These are phyloP conservation scores for Yamadazyma triangularis DNA, from an alignment of 1,139 yeast genomes.

Conservation along the genomic window DNA sequence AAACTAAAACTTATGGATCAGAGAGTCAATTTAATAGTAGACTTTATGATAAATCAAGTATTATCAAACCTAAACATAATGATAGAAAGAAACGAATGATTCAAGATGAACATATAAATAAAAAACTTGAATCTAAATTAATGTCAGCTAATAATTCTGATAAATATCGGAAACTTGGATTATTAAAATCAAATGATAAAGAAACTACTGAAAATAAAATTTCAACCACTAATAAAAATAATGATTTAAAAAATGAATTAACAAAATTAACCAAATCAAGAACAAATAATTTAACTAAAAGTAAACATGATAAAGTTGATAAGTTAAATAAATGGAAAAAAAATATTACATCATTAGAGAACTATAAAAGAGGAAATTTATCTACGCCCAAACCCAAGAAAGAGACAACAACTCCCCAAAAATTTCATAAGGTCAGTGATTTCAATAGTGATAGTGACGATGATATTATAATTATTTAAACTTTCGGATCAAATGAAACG, in stretches of 20 bases:
- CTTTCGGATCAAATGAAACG: background rate
- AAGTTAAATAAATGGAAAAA: slow-evolving; percentile 11
- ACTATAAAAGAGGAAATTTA: background rate
- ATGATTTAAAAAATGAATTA: slow-evolving; percentile 7
- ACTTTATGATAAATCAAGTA: slow-evolving; percentile 18
- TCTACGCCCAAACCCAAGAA: too few species aligned
- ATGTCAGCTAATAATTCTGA: slow-evolving; percentile 12
- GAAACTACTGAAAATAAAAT: slow-evolving; percentile 2
- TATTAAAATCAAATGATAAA: slow-evolving; percentile 6
- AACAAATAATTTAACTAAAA: slow-evolving; percentile 11
- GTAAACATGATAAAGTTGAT: slow-evolving; percentile 9
- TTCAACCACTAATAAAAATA: slow-evolving; percentile 1
- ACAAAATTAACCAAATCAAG: slow-evolving; percentile 8
- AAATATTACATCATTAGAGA: slow-evolving; percentile 3
- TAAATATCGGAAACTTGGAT: slow-evolving; percentile 11
- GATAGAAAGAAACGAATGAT: slow-evolving; percentile 33
- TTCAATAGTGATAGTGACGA: background rate
- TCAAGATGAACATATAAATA: slow-evolving; percentile 29
- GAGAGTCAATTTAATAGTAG: slow-evolving; percentile 11
- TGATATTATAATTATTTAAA: background rate
- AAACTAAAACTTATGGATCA: slow-evolving; percentile 15
- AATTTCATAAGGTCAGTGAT: too few species aligned
- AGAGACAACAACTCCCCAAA: too few species aligned
- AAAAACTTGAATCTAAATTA: slow-evolving; percentile 27
- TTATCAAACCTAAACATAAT: too few species aligned